Percentiles rank a stretch among this genome's conserved stretches.
Conservation (phyloP, 192 early-diverging fungal genomes). For the Rhizophagus clarus region DNA sequence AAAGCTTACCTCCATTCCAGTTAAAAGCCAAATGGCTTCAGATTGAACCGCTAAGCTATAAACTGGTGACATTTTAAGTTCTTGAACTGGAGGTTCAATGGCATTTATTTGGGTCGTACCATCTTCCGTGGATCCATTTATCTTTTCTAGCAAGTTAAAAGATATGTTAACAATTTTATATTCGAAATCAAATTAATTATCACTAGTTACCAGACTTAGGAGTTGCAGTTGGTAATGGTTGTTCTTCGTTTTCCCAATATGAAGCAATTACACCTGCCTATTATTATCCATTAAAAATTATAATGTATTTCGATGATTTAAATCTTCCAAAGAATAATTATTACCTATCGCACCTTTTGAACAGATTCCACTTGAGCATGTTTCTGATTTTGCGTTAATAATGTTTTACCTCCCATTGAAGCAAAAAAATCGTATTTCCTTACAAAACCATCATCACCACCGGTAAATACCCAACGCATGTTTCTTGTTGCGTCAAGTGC, state of each 20-base stretch:
- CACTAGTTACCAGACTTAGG: neutral
- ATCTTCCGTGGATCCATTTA: conserved; percentile 27
- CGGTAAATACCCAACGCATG: conserved; percentile 83
- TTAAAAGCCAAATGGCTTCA: conserved; percentile 82
- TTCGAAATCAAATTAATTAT: neutral
- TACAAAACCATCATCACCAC: conserved; percentile 93
- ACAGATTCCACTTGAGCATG: conserved; percentile 88
- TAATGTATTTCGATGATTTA: neutral
- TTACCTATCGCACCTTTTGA: conserved; percentile 55
- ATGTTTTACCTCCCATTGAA: conserved; percentile 78
- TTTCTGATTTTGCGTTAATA: conserved; percentile 83
- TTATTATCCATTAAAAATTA: neutral
- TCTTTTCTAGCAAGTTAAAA: neutral
- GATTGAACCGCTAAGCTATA: conserved; percentile 93
- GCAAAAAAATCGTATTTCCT: conserved; percentile 91
- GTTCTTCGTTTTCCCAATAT: conserved; percentile 87
- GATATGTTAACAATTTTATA: neutral
- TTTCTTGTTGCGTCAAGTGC: conserved; percentile 66
- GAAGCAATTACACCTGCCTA: conserved; percentile 75
- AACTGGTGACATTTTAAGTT: conserved; percentile 83
- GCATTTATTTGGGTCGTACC: conserved; percentile 12
- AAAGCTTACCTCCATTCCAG: conserved; percentile 65
- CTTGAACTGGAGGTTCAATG: conserved; percentile 24
- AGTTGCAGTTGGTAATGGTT: conserved; percentile 34
- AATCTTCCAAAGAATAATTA: neutral